Evolutionary conservation across 31 red algal species (phyloP).

Genomic region (Odonthalia washingtoniensis): DNA sequence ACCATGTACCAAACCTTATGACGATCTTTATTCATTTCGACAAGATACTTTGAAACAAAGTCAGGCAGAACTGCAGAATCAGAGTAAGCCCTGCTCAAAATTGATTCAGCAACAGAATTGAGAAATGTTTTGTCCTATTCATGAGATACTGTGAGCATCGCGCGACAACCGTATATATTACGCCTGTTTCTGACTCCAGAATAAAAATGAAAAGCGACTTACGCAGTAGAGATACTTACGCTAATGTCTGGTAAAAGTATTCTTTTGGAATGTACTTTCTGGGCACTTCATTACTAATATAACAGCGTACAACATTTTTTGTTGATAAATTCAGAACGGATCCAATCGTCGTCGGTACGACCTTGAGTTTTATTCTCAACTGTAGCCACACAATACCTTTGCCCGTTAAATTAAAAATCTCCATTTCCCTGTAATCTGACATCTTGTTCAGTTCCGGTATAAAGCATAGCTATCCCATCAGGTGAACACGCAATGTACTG

Average conservation of each 20-base stretch:
- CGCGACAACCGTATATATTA: no score
- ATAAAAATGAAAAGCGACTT: no score
- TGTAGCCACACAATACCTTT: not conserved
- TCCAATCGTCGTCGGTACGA: not conserved
- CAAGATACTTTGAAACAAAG: not conserved
- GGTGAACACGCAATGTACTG: conserved; percentile 34
- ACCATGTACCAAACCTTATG: no score
- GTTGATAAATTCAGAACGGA: no score
- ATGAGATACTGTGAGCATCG: no score
- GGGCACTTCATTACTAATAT: no score
- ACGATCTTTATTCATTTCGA: no score
- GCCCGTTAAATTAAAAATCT: not conserved
- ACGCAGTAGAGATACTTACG: no score
- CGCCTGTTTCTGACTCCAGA: no score
- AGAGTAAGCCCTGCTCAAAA: not conserved
- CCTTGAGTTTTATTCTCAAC: not conserved
- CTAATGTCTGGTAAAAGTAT: no score
- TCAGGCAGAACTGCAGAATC: not conserved
- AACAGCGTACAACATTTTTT: no score
- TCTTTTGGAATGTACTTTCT: no score
- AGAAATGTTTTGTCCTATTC: not conserved
- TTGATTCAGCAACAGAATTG: not conserved
- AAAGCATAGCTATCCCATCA: conserved; percentile 16
- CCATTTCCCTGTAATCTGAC: not conserved
- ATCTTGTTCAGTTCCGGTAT: conserved; percentile 3